Conservation (phyloP, 768 basidiomycete species). For the Russula olivacea region DNA sequence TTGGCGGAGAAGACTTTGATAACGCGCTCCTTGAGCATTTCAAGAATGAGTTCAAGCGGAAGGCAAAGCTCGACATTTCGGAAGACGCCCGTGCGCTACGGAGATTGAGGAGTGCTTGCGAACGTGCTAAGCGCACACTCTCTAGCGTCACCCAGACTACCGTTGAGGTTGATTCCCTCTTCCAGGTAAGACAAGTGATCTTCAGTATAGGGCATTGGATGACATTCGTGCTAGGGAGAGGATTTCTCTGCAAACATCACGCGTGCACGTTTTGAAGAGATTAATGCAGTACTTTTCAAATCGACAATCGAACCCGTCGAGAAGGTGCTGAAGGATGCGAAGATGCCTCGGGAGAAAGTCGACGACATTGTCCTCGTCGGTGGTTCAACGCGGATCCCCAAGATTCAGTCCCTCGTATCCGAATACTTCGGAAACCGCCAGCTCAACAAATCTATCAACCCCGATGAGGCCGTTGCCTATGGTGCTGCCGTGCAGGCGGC, state of each 20-base stretch:
- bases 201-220: constrained; percentile 9
- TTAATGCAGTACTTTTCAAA: constrained; percentile 92
- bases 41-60: constrained; percentile 99
- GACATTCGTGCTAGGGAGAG: constrained; percentile 56
- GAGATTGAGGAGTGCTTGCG: constrained; percentile 94
- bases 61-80: constrained; percentile 95
- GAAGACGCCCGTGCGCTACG: constrained; percentile 95
- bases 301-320: constrained; percentile 98
- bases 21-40: constrained; percentile 97
- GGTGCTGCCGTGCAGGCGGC: constrained; percentile 99
- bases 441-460: constrained; percentile 99
- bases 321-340: constrained; percentile 98
- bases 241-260: constrained; percentile 99
- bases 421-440: constrained; percentile 98
- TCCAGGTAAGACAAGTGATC: constrained; percentile 51
- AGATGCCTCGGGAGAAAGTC: constrained; percentile 95
- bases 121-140: constrained; percentile 98
- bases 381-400: constrained; percentile 99
- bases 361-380: constrained; percentile 99
- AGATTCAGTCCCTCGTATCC: constrained; percentile 96
- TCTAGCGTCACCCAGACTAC: constrained; percentile 98
- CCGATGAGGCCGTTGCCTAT: constrained; percentile 99
- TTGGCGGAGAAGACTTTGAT: constrained; percentile 99
- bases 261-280: constrained; percentile 99
- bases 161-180: constrained; percentile 98